Percentiles rank a stretch among this genome's conserved stretches.
These are phyloP conservation scores for Camellia granthamiana DNA, from an alignment of 148 eudicot genomes.

Conservation along the genomic window DNA sequence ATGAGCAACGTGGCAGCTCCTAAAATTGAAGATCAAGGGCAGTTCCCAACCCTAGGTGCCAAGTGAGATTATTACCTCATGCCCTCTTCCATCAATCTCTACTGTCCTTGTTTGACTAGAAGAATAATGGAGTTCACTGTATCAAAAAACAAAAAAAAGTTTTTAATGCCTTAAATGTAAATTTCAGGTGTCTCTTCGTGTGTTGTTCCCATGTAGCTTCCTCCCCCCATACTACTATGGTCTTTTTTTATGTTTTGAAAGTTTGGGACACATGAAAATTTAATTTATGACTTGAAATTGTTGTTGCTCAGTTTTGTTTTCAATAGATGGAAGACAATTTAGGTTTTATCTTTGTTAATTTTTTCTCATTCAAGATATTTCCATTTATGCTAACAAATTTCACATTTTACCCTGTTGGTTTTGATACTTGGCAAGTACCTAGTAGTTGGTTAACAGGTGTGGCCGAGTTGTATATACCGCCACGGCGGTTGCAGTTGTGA, in stretches of 20 bases:
- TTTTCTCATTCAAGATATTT: no score
- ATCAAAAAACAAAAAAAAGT: not conserved
- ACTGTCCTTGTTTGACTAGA: not conserved
- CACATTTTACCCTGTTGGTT: no score
- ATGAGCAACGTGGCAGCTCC: conserved; percentile 48
- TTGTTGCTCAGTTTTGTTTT: conserved; percentile 24
- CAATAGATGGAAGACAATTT: conserved; percentile 17
- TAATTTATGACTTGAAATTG: conserved; percentile 12
- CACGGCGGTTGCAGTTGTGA: no score
- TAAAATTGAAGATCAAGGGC: conserved; percentile 76
- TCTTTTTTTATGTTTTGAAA: conserved; percentile 1
- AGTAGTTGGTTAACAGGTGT: no score
- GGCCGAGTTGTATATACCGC: no score
- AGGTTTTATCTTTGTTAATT: not conserved
- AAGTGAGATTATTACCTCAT: conserved; percentile 41
- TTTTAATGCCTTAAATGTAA: conserved; percentile 19
- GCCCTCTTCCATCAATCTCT: not conserved
- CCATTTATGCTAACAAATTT: no score
- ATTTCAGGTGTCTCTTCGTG: conserved; percentile 16
- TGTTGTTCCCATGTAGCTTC: conserved; percentile 17
- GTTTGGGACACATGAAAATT: conserved; percentile 11
- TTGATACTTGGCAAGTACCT: no score
- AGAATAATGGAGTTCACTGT: conserved; percentile 19
- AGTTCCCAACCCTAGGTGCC: conserved; percentile 80
- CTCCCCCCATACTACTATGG: conserved; percentile 3